Base-by-base conservation (phyloP, 768 basidiomycete genomes). In the Agrocybe chaxingu region DNA sequence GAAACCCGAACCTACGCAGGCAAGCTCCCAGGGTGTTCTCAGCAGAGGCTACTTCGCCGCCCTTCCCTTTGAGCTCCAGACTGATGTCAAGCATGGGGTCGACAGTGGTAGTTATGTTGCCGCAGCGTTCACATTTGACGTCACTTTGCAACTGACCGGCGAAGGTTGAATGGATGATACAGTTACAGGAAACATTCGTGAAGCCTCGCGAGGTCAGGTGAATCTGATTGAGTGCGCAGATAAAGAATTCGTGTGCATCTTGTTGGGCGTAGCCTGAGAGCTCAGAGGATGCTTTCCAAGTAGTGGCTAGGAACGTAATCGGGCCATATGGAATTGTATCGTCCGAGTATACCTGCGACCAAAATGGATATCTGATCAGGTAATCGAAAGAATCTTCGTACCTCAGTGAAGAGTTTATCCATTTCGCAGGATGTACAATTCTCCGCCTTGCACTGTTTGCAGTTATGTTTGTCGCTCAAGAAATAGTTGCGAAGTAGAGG, bases 61-160 rank as follows among this genome's bases (percentile, higher is more conserved):
- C 75, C 56, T 77, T 80, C 8, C 53, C 58, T 47, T 80, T 84
- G 53, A 98, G 69, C 62, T 95, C 93, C 18, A 98, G 76, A 57
- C 89, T 93, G 54, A 98, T 78, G 56, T 98, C 95, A 16, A 98
- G 74, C 73, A 94, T 89, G 8, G 92, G 92, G 59, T 98, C 96
- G 36, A 86, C 69, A 1, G 91, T 92, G 31, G 77, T 85, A 0
- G 84, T 93, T 3, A 81, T 77, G 50, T 82, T 87, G 3, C 82
- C 81, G 63, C 96, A 98, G 7, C 87, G 76, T 48, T 89, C 89
- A 62, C 96, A 98, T 34, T 79, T 85, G 42, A 98, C 89, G 41
- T 96, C 90, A 56, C 92, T 94, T 57, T 94, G 87, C 2, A 97
- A 70, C 46, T 83, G 78, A 0, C 94, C 96, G 0, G 85, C 84